phyloP scores from a whole-genome alignment of 2,329 filamentous ascomycete genomes.

The Talaromyces pinophilus region DNA sequence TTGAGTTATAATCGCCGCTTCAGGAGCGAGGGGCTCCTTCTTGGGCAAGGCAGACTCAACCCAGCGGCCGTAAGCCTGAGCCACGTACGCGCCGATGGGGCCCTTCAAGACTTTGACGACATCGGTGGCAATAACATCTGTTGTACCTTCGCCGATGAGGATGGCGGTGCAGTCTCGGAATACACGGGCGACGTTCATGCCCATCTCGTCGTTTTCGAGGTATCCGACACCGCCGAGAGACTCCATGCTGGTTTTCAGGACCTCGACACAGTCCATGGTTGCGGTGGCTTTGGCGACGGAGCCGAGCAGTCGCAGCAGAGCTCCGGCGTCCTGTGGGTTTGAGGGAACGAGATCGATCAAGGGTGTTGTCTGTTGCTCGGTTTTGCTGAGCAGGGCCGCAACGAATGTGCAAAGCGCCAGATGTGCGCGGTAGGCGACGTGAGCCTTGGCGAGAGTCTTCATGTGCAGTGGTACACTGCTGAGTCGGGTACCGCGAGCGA shows the following conservation, averaged over 20 bases:
- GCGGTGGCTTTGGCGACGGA: constrained; percentile 37
- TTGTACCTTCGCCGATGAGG: constrained; percentile 65
- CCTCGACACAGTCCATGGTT: constrained; percentile 27
- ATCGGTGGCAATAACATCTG: constrained; percentile 64
- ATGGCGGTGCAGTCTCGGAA: constrained; percentile 63
- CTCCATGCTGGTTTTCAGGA: constrained; percentile 32
- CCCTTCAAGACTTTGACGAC: constrained; percentile 38
- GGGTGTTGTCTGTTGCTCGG: constrained; percentile 27
- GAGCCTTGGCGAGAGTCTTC: constrained; percentile 39
- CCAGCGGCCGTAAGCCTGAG: constrained; percentile 38
- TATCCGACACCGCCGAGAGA: constrained; percentile 35
- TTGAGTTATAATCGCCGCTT: constrained; percentile 33
- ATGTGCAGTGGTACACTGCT: constrained; percentile 46
- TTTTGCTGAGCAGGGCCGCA: constrained; percentile 37
- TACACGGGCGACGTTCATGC: constrained; percentile 65
- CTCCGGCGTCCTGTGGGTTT: constrained; percentile 25
- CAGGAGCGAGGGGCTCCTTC: constrained; percentile 44
- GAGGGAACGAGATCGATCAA: constrained; percentile 28
- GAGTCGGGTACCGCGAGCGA: constrained; percentile 37
- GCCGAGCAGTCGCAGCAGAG: constrained; percentile 35
- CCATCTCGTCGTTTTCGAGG: constrained; percentile 50
- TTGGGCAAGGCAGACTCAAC: constrained; percentile 47
- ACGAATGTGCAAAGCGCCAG: constrained; percentile 43
- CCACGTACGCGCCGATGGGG: constrained; percentile 20
- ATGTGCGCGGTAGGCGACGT: constrained; percentile 41